Conservation (phyloP, 176 grass and related monocot species). For the Bolboschoenus planiculmis region DNA sequence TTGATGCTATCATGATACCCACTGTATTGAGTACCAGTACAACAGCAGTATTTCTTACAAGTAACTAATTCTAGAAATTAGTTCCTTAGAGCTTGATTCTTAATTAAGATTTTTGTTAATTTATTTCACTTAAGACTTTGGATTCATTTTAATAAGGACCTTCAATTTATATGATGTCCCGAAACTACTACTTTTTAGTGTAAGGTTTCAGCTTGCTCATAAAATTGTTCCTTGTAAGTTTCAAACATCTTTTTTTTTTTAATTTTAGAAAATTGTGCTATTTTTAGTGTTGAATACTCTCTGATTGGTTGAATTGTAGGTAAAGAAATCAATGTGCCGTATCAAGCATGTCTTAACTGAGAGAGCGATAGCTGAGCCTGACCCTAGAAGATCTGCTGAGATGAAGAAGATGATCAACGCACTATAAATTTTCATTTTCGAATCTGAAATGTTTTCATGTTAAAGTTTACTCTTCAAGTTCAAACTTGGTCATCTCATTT, state of each 20-base stretch:
- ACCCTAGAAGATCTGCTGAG: constrained; percentile 66
- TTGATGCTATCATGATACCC: neutral
- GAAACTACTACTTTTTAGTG: neutral
- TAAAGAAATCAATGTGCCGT: constrained; percentile 78
- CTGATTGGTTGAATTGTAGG: constrained; percentile 39
- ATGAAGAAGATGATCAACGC: constrained; percentile 94
- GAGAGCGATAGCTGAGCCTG: constrained; percentile 84
- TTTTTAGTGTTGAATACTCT: neutral
- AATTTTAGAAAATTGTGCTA: too few species aligned
- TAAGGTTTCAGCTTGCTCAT: neutral
- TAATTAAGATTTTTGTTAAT: neutral
- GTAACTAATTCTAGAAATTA: neutral
- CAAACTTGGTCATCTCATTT: neutral
- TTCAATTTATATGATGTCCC: neutral
- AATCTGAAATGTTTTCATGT: neutral
- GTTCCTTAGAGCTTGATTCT: neutral
- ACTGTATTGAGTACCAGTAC: neutral
- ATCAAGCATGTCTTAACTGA: constrained; percentile 96
- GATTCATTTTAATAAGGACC: neutral
- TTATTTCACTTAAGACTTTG: neutral
- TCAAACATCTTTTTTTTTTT: neutral
- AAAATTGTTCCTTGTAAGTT: constrained; percentile 1
- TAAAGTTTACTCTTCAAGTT: neutral
- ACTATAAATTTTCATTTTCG: constrained; percentile 29
- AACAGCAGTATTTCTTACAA: neutral